These are phyloP conservation scores for Nitzschia putrida DNA, from an alignment of 108 stramenopile species.

Conservation along the genomic window DNA sequence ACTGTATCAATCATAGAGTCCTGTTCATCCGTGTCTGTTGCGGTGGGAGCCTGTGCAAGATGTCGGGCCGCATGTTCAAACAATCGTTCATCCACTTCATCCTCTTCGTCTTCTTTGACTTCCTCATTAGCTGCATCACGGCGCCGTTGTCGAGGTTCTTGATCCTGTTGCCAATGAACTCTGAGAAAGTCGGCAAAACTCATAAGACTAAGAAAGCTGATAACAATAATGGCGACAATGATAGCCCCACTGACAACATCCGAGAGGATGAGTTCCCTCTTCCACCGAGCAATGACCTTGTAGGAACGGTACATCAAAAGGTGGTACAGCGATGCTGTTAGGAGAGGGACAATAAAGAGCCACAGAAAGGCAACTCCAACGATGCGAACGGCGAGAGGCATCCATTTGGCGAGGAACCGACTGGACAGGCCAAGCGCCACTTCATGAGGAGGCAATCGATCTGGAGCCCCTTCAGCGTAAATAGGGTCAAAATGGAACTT, in stretches of 20 bases:
- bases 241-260: conserved; percentile 83
- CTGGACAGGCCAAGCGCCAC: conserved; percentile 70
- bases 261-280: conserved; percentile 49
- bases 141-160: conserved; percentile 27
- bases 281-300: conserved; percentile 50
- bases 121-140: not conserved
- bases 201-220: conserved; percentile 90
- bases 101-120: conserved; percentile 4
- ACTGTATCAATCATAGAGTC: too few species aligned
- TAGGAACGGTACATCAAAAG: conserved; percentile 85
- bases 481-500: conserved; percentile 82
- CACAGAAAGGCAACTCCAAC: conserved; percentile 67
- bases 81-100: not conserved
- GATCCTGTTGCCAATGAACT: conserved; percentile 65
- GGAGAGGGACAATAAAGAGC: conserved; percentile 79
- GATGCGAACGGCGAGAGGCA: conserved; percentile 72
- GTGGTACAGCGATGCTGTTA: conserved; percentile 87
- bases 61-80: not conserved
- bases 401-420: conserved; percentile 65
- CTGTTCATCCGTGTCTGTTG: too few species aligned
- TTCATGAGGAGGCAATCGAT: conserved; percentile 62
- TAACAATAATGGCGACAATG: conserved; percentile 74
- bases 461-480: conserved; percentile 80
- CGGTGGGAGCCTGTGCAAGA: too few species aligned
- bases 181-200: conserved; percentile 93